Base-by-base conservation (phyloP, 805 yeast species). In the Monosporozyma siamensis region DNA sequence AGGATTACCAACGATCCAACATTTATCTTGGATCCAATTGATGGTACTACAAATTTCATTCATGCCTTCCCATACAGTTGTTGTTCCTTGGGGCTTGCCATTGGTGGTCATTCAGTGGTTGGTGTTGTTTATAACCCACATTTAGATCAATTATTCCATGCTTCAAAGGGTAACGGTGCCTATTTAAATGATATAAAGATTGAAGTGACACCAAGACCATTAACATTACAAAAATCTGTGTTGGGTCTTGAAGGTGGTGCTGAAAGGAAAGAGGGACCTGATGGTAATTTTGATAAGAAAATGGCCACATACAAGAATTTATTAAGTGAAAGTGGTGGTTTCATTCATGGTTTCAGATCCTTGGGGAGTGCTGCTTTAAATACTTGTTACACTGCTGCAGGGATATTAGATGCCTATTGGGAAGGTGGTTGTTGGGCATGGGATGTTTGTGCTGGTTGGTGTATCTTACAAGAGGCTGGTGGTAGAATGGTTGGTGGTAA, bases 391-490 rank as follows among this genome's bases (percentile, higher is more conserved):
- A 75, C 74, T 4, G 82, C 83, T 1, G 65, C 73, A 3, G 84
- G 84, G 5, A 66, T 66, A 44, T 46, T 77, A 22, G 84, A 78
- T 52, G 69, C 76, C 4, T 78, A 78, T 58, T 78, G 83, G 82
- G 82, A 77, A 58, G 82, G 81, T 39, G 82, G 82, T n/a, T 76
- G 80, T 53, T 75, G 71, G 55, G 73, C 77, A 20, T 78, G 83
- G 83, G 84, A 78, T 54, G 81, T 78, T 1, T 75, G 81, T 55
- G 84, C 82, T 12, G 80, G 82, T 31, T 78, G 81, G 80, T 68
- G 77, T 38, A 74, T 78, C 39, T 52, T 77, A 7, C 63, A 66
- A 35, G 84, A 78, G 48, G 71, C 80, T 10, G 84, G 84, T 3
- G 82, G 81, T 10, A 48, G 54, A 7, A 57, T 75, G 37, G 78